Percentiles rank a stretch among this genome's conserved stretches.
phyloP scores from a whole-genome alignment of 225 moss, liverwort and hornwort species.

The Thuidium tamariscinum region DNA sequence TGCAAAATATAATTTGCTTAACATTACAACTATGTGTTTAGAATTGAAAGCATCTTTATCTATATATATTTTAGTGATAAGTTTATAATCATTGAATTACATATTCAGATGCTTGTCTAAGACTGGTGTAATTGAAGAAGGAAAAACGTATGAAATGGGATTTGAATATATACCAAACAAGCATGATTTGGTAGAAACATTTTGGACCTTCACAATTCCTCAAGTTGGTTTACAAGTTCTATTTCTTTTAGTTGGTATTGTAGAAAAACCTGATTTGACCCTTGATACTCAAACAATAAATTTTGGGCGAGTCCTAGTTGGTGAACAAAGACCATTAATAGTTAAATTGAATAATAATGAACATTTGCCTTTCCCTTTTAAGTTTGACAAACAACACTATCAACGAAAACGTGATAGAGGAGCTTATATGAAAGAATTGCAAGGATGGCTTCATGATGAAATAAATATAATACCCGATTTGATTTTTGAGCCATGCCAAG shows the following conservation, averaged over 20 bases:
- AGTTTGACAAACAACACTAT: constrained; percentile 61
- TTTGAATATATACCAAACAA: constrained; percentile 67
- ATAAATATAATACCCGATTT: constrained; percentile 34
- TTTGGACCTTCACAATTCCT: constrained; percentile 71
- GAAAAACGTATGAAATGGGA: constrained; percentile 77
- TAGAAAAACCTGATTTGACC: constrained; percentile 49
- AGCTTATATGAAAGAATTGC: constrained; percentile 7
- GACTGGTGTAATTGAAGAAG: constrained; percentile 47
- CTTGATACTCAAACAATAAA: constrained; percentile 67
- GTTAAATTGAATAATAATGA: constrained; percentile 65
- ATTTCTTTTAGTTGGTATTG: constrained; percentile 72
- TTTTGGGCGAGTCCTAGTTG: constrained; percentile 68
- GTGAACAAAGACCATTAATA: constrained; percentile 32
- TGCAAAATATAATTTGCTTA: too few relatives aligned
- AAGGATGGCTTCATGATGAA: constrained; percentile 40
- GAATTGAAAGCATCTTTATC: background rate
- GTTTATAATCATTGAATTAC: background rate
- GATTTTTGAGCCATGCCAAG: constrained; percentile 49
- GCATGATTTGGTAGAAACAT: constrained; percentile 51
- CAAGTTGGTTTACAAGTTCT: constrained; percentile 44
- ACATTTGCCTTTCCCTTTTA: constrained; percentile 49
- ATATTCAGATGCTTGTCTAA: constrained; percentile 48
- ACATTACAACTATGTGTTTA: too few relatives aligned
- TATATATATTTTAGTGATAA: background rate
- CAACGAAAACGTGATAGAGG: constrained; percentile 23